Conservation (phyloP, 495 filamentous ascomycete genomes). For the Annulohypoxylon bovei region DNA sequence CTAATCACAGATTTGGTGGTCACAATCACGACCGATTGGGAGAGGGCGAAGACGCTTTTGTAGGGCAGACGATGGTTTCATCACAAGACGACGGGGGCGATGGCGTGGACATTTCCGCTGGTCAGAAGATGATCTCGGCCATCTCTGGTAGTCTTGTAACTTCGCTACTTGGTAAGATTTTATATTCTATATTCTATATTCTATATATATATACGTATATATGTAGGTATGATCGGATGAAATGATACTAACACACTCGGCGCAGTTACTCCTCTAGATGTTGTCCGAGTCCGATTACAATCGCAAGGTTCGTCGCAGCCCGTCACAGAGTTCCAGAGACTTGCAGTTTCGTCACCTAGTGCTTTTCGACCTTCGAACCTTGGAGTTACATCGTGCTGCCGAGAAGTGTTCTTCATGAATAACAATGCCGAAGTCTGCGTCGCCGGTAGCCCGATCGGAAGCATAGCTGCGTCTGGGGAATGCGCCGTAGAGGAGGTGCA, state of each 20-base stretch:
- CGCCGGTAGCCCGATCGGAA: conserved; percentile 55
- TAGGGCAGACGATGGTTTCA: conserved; percentile 41
- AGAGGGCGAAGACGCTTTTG: conserved; percentile 40
- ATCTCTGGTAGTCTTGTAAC: conserved; percentile 90
- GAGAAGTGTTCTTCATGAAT: conserved; percentile 96
- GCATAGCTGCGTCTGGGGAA: conserved; percentile 57
- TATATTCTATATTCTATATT: not conserved
- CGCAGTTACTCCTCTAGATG: conserved; percentile 92
- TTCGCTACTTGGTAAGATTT: conserved; percentile 80
- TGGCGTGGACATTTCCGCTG: conserved; percentile 72
- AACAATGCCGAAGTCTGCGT: conserved; percentile 87
- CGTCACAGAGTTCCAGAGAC: conserved; percentile 52
- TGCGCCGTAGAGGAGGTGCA: conserved; percentile 90
- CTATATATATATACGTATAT: too few relatives aligned
- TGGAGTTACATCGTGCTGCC: conserved; percentile 93
- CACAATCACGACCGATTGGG: conserved; percentile 45
- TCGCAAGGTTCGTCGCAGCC: conserved; percentile 70
- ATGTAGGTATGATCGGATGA: not conserved
- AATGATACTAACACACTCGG: conserved; percentile 32
- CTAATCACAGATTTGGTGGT: conserved; percentile 34
- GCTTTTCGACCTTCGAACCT: conserved; percentile 78
- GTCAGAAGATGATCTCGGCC: conserved; percentile 94
- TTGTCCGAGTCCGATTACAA: conserved; percentile 94
- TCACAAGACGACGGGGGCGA: conserved; percentile 49
- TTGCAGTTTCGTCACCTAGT: conserved; percentile 57